These are phyloP conservation scores for Wickerhamomyces alni DNA, from an alignment of 805 yeast genomes.

Conservation along the genomic window DNA sequence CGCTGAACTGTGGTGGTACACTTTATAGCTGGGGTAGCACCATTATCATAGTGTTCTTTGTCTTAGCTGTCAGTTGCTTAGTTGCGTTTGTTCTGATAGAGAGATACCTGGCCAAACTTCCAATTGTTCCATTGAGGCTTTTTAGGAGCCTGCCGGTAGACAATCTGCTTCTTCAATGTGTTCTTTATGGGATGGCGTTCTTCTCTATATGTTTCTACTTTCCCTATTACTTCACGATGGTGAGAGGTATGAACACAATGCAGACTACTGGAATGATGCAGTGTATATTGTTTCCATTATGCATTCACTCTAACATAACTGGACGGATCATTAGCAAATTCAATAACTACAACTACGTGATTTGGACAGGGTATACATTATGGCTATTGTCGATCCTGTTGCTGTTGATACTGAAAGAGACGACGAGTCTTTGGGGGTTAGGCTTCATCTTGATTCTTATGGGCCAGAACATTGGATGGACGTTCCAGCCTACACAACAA, in stretches of 20 bases:
- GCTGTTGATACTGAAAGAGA: constrained; percentile 28
- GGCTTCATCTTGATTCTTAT: constrained; percentile 28
- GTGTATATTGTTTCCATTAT: constrained; percentile 39
- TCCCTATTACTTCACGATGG: constrained; percentile 37
- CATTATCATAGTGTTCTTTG: constrained; percentile 26
- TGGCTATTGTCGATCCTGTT: constrained; percentile 36
- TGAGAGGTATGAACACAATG: constrained; percentile 22
- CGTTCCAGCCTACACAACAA: constrained; percentile 16
- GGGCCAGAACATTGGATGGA: constrained; percentile 37
- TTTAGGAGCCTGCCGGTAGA: constrained; percentile 33
- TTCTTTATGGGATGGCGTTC: constrained; percentile 45
- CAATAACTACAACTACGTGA: constrained; percentile 37
- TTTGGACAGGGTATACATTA: constrained; percentile 34
- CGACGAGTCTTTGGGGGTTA: constrained; percentile 26
- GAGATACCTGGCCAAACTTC: constrained; percentile 39
- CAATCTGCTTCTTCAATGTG: constrained; percentile 30
- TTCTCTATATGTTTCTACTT: constrained; percentile 41
- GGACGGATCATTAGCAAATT: constrained; percentile 39
- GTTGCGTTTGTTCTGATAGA: constrained; percentile 39
- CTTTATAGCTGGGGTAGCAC: constrained; percentile 41
- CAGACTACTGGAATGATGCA: constrained; percentile 18
- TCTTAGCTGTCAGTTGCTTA: constrained; percentile 30
- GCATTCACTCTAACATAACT: constrained; percentile 35
- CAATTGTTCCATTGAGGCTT: constrained; percentile 46
- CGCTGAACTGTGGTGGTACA: constrained; percentile 50